phyloP scores from a whole-genome alignment of 2,329 filamentous ascomycete species.

The Alternaria hordeiaustralica region DNA sequence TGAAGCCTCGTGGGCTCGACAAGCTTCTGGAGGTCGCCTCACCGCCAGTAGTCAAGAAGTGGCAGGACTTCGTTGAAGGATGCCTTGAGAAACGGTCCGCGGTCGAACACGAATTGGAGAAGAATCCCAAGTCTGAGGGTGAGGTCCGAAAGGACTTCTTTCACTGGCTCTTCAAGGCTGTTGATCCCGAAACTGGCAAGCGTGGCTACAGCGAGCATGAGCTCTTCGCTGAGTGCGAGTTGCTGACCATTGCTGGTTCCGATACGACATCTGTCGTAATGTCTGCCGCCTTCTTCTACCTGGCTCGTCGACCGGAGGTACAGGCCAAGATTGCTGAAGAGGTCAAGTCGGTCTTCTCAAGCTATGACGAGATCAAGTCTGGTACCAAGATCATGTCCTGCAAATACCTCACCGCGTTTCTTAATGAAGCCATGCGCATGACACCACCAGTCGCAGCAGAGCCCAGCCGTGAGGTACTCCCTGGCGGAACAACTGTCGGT shows the following conservation, averaged over 20 bases:
- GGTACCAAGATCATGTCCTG: constrained; percentile 24
- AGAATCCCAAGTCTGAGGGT: constrained; percentile 18
- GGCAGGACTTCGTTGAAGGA: constrained; percentile 23
- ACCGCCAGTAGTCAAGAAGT: constrained; percentile 20
- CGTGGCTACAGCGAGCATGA: constrained; percentile 45
- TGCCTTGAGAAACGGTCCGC: constrained; percentile 21
- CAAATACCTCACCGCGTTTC: constrained; percentile 28
- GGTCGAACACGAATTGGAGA: constrained; percentile 20
- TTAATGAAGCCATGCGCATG: constrained; percentile 34
- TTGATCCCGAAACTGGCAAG: constrained; percentile 50
- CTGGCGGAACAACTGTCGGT: constrained; percentile 24
- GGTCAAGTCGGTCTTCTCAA: constrained; percentile 23
- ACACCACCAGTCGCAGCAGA: constrained; percentile 26
- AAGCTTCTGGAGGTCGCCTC: constrained; percentile 18
- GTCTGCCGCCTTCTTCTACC: constrained; percentile 29
- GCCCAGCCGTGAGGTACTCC: constrained; percentile 30
- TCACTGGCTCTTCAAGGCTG: constrained; percentile 50
- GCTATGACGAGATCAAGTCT: constrained; percentile 25
- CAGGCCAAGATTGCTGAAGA: constrained; percentile 27
- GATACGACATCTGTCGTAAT: constrained; percentile 31
- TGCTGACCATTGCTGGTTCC: constrained; percentile 32
- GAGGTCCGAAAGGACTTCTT: constrained; percentile 50
- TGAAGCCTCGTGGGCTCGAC: constrained; percentile 32
- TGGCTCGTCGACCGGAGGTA: constrained; percentile 15
- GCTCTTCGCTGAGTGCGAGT: constrained; percentile 40